Base-by-base conservation (phyloP, 768 basidiomycete species). In the Lactifluus rugatus region DNA sequence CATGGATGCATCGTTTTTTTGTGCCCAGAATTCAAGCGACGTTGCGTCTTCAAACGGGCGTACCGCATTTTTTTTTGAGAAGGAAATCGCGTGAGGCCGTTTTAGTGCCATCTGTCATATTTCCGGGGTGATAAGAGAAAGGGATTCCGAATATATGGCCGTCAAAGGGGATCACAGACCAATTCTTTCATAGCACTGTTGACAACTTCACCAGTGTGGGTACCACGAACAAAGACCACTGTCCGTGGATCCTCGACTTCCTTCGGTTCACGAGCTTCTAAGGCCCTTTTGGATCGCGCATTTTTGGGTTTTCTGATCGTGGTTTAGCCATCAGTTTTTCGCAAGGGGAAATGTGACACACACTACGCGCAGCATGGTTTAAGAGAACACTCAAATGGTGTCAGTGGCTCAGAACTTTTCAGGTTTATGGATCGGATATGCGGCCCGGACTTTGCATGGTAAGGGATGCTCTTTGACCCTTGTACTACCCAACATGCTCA, bases 1-100 rank as follows among this genome's bases (percentile, higher is more conserved):
- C 68, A 98, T 75, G 2, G 85, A 85, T 2, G 93, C 93, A 65
- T 98, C 96, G 72, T 98, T 98, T 74, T 98, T 99, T 13, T 75
- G 67, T 1, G 87, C 77, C 91, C 93, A 99, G 70, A 98, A 98
- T 64, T 90, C 91, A 32, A 99, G 76, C 1, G 92, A 91, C 1
- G 84, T 73, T 21, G 79, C 68, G 57, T 89, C 78, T 65, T 98
- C 95, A 68, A 99, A 98, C 5, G 96, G 96, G 41, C 87, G 85
- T 11, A 98, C 81, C 25, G 73, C 69, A 69, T 98, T 98, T 72
- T 96, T 95, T 71, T 94, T 96, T 47, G 87, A 89, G 74, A 98
- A 99, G 13, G 91, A 81, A 60, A 98, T 87, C 0, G 85, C 85
- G 66, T 95, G 64, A 0, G 96, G 95, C 57, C 89, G 86, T 71